phyloP scores from a whole-genome alignment of 2,329 filamentous ascomycete species.

The Cladophialophora exuberans region DNA sequence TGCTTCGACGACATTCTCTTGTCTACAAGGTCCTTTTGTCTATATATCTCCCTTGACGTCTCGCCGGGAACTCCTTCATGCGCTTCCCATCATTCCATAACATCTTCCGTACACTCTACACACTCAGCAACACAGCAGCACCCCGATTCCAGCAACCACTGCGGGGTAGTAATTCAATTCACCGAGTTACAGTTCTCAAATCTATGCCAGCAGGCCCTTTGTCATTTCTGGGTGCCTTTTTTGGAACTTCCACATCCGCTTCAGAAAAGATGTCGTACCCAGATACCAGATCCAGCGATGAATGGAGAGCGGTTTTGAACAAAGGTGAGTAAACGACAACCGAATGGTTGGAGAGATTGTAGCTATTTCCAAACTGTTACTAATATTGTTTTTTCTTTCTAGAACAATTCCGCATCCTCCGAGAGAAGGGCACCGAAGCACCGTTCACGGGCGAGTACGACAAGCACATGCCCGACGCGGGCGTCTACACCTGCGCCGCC shows the following conservation, averaged over 20 bases:
- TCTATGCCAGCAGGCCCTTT: constrained; percentile 79
- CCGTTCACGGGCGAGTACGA: constrained; percentile 82
- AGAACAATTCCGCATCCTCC: constrained; percentile 96
- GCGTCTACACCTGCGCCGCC: constrained; percentile 84
- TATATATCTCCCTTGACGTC: constrained; percentile 9
- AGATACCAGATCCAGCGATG: constrained; percentile 76
- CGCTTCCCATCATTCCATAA: constrained; percentile 53
- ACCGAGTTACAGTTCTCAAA: constrained; percentile 46
- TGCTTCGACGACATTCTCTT: background rate
- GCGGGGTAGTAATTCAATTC: constrained; percentile 22
- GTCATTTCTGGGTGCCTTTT: constrained; percentile 77
- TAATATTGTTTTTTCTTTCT: constrained; percentile 10
- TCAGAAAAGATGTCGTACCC: constrained; percentile 65
- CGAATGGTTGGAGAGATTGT: no score
- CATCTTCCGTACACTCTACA: constrained; percentile 53
- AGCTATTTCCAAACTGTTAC: background rate
- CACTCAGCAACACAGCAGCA: constrained; percentile 49
- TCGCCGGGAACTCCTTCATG: constrained; percentile 40
- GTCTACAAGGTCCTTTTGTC: background rate
- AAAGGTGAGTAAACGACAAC: constrained; percentile 66
- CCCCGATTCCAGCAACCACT: constrained; percentile 19
- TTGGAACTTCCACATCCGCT: constrained; percentile 61
- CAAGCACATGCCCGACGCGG: constrained; percentile 75
- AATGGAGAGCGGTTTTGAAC: constrained; percentile 86
- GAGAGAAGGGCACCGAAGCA: constrained; percentile 87